Conservation (phyloP, 768 basidiomycete genomes). For the Calocybe cyanea region DNA sequence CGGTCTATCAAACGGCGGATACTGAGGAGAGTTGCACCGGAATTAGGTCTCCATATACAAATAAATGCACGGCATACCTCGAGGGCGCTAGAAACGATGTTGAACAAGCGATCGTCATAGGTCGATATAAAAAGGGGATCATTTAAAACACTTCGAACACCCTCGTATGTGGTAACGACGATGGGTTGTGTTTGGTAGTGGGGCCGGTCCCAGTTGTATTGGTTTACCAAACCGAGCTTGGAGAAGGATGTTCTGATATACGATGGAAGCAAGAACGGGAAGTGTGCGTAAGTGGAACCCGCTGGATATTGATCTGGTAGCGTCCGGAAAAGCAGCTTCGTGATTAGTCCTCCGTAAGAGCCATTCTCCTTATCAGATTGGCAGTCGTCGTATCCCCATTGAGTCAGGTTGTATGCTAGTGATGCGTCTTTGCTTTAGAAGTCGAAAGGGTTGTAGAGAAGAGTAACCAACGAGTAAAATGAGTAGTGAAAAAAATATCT, state of each 20-base stretch:
- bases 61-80: constrained; percentile 11
- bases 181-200: constrained; percentile 17
- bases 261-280: constrained; percentile 72
- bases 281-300: constrained; percentile 68
- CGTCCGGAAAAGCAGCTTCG: constrained; percentile 67
- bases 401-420: constrained; percentile 66
- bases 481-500: constrained; percentile 74
- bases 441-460: not conserved
- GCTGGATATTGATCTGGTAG: constrained; percentile 67
- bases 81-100: constrained; percentile 22
- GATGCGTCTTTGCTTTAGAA: not conserved
- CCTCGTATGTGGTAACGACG: constrained; percentile 27
- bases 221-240: constrained; percentile 26
- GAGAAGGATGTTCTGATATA: constrained; percentile 39
- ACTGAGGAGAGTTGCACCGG: constrained; percentile 2
- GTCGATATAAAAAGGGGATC: constrained; percentile 27
- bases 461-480: constrained; percentile 62
- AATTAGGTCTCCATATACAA: constrained; percentile 14
- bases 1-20: not conserved
- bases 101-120: constrained; percentile 29
- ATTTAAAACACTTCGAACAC: constrained; percentile 31
- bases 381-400: constrained; percentile 78
- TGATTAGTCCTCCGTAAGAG: constrained; percentile 73
- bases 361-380: constrained; percentile 61
- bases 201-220: constrained; percentile 65